Conservation (phyloP, 75 land plant species). For the Selaginella moellendorffii region DNA sequence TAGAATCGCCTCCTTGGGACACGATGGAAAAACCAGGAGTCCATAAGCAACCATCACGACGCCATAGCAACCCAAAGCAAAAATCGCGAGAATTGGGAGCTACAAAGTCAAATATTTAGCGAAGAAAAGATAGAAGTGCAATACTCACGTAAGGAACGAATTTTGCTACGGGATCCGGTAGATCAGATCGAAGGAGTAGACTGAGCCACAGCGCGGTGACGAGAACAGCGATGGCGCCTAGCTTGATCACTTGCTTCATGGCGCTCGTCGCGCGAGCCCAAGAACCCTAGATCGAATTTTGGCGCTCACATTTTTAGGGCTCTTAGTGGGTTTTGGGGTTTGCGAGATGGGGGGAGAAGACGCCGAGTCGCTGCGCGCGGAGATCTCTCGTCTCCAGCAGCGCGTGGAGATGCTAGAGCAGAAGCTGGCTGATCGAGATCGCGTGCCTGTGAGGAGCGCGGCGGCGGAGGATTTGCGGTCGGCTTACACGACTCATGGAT, state of each 20-base stretch:
- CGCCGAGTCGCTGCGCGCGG: constrained; percentile 12
- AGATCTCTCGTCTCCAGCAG: constrained; percentile 17
- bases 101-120: constrained; percentile 9
- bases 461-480: constrained; percentile 9
- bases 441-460: background rate
- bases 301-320: background rate
- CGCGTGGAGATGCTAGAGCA: background rate
- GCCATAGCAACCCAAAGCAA: constrained; percentile 85
- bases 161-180: constrained; percentile 7
- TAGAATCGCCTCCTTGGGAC: constrained; percentile 66
- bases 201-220: constrained; percentile 11
- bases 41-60: constrained; percentile 86
- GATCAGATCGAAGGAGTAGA: constrained; percentile 15
- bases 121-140: background rate
- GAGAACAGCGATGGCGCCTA: constrained; percentile 8
- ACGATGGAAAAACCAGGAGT: constrained; percentile 68
- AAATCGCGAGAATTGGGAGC: constrained; percentile 70
- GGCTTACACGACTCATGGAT: constrained; percentile 15
- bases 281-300: background rate
- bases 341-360: constrained; percentile 9
- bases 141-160: constrained; percentile 23
- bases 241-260: constrained; percentile 27
- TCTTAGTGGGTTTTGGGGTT: background rate
- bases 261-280: too few relatives aligned
- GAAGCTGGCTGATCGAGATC: background rate